Conservation (phyloP, 2,329 filamentous ascomycete species). For the Venturia aucupariae region DNA sequence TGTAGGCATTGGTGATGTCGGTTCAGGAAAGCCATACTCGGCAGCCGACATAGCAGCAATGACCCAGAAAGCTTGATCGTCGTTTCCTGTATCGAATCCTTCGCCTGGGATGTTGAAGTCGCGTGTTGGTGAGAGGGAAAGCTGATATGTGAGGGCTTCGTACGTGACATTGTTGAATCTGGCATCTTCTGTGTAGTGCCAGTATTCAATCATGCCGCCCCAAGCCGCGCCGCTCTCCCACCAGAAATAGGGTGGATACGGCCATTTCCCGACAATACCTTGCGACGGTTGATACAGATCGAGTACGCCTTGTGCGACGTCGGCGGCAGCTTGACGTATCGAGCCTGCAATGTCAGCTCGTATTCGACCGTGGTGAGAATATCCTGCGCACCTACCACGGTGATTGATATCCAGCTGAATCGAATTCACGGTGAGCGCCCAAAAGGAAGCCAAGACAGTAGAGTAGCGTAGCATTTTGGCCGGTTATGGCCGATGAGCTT, state of each 20-base stretch:
- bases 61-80: constrained; percentile 51
- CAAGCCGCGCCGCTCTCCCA: constrained; percentile 35
- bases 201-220: constrained; percentile 32
- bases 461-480: background rate
- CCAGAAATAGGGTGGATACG: constrained; percentile 32
- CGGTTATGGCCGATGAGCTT: background rate
- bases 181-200: constrained; percentile 32
- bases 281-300: background rate
- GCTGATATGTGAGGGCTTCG: constrained; percentile 34
- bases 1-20: constrained; percentile 21
- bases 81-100: constrained; percentile 45
- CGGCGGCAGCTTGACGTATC: background rate
- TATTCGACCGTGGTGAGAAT: background rate
- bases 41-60: constrained; percentile 48
- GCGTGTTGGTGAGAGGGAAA: constrained; percentile 31
- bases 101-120: constrained; percentile 32
- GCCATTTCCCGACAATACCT: background rate
- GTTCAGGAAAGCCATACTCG: constrained; percentile 38
- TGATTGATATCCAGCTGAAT: background rate
- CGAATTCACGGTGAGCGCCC: background rate
- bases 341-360: background rate
- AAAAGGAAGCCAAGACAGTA: background rate
- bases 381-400: background rate
- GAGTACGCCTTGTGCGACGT: background rate
- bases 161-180: constrained; percentile 34